Conservation (phyloP, 129 eudicot genomes). For the Helianthus annuus region DNA sequence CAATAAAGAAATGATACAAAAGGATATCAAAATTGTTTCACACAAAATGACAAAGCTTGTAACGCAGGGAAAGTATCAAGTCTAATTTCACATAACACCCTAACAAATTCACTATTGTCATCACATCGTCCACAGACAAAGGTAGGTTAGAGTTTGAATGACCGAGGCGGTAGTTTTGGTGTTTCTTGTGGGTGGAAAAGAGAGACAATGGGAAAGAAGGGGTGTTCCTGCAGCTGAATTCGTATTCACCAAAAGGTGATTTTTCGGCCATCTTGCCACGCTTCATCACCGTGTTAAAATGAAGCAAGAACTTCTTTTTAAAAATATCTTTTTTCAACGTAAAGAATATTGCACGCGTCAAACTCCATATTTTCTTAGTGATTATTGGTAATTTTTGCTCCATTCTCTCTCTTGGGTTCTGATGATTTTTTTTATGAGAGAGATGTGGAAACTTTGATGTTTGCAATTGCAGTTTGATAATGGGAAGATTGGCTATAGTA, state of each 20-base stretch:
- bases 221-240: conserved; percentile 66
- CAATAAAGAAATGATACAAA: too few relatives aligned
- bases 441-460: conserved; percentile 14
- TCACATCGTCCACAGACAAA: neutral
- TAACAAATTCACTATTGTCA: conserved; percentile 5
- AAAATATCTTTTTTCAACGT: conserved; percentile 51
- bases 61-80: too few relatives aligned
- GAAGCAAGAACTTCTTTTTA: conserved; percentile 38
- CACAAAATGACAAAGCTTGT: conserved; percentile 16
- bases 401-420: conserved; percentile 30
- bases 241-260: conserved; percentile 49
- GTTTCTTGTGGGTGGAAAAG: conserved; percentile 42
- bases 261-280: conserved; percentile 48
- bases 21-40: neutral
- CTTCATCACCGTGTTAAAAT: conserved; percentile 51
- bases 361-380: conserved; percentile 56
- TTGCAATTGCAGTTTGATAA: neutral
- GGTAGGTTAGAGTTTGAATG: conserved; percentile 6
- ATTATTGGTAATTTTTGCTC: conserved; percentile 45
- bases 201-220: conserved; percentile 40
- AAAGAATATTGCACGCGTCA: conserved; percentile 44
- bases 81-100: conserved; percentile 1
- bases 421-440: neutral
- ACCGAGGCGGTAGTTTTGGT: conserved; percentile 19
- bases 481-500: conserved; percentile 1